Base-by-base conservation (phyloP, 1,284 basidiomycete species). In the Agaricales sp. region DNA sequence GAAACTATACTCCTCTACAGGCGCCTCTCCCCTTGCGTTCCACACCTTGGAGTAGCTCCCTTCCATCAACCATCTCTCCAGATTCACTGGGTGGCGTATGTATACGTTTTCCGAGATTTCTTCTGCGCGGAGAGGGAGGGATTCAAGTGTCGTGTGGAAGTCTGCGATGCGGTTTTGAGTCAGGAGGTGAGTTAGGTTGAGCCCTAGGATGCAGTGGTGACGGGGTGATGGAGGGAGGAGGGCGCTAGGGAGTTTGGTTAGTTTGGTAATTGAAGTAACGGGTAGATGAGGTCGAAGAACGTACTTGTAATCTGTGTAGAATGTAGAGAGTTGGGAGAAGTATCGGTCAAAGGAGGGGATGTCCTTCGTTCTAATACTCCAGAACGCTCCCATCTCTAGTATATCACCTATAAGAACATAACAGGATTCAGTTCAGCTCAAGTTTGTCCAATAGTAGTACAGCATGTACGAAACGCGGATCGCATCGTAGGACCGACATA, bases 101-200 rank as follows among this genome's bases (percentile, higher is more conserved):
- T 78, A 93, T 14, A 81, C 80, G 63, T 91, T 91, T 23, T 79
- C 74, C 30, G 79, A 69, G 54, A 89, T 79, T 43, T 79, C 76
- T 53, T 87, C 82, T 0, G 83, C 77, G 43, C 81, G 77, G 21
- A 94, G 70, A 2, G 82, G 82, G 18, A 99, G 78, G n/a, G 90
- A 88, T 65, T 99, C 96, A 51, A 99, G 80, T n/a, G 91, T 85
- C n/a, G 92, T 96, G 65, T 99, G 96, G 73, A 99, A 99, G 61
- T 95, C 89, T 39, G 95, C 92, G 62, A 98, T 96, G 61, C 91
- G 84, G 67, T 97, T 98, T 65, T 95, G 91, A 1, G 91, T 92
- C 55, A 99, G 81, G 52, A 97, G 80, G 21, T 92, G 88, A 57
- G 99, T 87, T 61, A 99, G 86, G 61, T 95, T 87, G 20, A 99